A percentile compares a stretch with the other conserved stretches of the same genome.
Evolutionary conservation across 225 moss, liverwort and hornwort species (phyloP).

Genomic region (Lunularia cruciata): DNA sequence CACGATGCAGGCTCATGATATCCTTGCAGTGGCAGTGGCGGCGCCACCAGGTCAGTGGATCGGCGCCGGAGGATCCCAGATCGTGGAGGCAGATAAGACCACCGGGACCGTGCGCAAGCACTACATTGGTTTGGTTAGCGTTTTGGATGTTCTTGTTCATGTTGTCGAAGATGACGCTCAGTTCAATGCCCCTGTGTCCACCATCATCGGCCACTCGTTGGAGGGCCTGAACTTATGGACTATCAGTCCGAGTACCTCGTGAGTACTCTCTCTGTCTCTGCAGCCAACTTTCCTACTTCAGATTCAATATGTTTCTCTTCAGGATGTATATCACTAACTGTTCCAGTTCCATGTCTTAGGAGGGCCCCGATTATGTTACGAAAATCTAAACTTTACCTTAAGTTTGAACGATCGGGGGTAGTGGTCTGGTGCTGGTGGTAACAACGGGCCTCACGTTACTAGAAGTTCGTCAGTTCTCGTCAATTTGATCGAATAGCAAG

Average conservation of each 20-base stretch:
- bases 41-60: slow-evolving; percentile 96
- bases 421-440: too few relatives aligned
- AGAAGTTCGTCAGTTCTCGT: too few relatives aligned
- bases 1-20: slow-evolving; percentile 68
- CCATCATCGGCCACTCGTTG: slow-evolving; percentile 79
- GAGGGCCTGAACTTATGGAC: slow-evolving; percentile 94
- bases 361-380: too few relatives aligned
- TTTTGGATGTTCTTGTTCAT: slow-evolving; percentile 83
- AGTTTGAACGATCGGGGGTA: too few relatives aligned
- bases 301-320: too few relatives aligned
- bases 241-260: slow-evolving; percentile 81
- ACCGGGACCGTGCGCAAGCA: slow-evolving; percentile 82
- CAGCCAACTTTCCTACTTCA: too few relatives aligned
- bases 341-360: too few relatives aligned
- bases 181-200: slow-evolving; percentile 52
- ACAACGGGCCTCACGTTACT: too few relatives aligned
- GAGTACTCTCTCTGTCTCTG: slow-evolving; percentile 35
- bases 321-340: too few relatives aligned
- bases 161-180: slow-evolving; percentile 56
- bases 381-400: too few relatives aligned
- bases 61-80: slow-evolving; percentile 88
- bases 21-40: slow-evolving; percentile 85
- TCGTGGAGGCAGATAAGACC: slow-evolving; percentile 73
- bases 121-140: slow-evolving; percentile 95
- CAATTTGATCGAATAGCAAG: too few relatives aligned